phyloP scores from a whole-genome alignment of 345 rosid genomes.

The Isatis tinctoria region DNA sequence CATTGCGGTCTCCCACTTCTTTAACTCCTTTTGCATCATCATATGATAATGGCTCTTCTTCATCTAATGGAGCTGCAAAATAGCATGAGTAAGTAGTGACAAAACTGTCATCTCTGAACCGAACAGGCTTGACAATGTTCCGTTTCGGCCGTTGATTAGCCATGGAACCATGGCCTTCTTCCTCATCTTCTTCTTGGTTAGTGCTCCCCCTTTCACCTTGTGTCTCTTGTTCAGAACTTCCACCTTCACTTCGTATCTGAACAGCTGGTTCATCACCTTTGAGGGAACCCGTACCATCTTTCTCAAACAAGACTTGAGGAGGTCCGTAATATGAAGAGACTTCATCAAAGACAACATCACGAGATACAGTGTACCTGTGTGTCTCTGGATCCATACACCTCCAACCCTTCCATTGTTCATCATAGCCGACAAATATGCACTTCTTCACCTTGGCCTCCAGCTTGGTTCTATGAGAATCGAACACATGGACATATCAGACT shows the following conservation, averaged over 20 bases:
- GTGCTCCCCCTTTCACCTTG: neutral
- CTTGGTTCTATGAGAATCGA: too few relatives aligned
- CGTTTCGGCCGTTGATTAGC: neutral
- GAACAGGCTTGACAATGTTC: neutral
- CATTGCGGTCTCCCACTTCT: neutral
- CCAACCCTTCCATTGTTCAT: too few relatives aligned
- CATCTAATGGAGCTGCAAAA: neutral
- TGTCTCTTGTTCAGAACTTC: neutral
- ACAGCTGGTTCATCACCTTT: too few relatives aligned
- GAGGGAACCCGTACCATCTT: too few relatives aligned
- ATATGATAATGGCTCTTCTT: neutral
- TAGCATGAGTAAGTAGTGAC: neutral
- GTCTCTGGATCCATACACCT: too few relatives aligned
- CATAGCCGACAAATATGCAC: too few relatives aligned
- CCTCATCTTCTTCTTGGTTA: neutral
- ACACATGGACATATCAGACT: too few relatives aligned
- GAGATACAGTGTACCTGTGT: too few relatives aligned
- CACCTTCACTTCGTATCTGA: neutral
- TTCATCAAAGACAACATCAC: neutral
- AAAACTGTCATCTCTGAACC: too few relatives aligned
- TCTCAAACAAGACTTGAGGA: neutral
- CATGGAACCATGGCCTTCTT: neutral
- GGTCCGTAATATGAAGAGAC: neutral
- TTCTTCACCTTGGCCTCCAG: too few relatives aligned
- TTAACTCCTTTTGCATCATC: neutral